Conservation (phyloP, 2,329 filamentous ascomycete species). For the Aspergillus sclerotialis region DNA sequence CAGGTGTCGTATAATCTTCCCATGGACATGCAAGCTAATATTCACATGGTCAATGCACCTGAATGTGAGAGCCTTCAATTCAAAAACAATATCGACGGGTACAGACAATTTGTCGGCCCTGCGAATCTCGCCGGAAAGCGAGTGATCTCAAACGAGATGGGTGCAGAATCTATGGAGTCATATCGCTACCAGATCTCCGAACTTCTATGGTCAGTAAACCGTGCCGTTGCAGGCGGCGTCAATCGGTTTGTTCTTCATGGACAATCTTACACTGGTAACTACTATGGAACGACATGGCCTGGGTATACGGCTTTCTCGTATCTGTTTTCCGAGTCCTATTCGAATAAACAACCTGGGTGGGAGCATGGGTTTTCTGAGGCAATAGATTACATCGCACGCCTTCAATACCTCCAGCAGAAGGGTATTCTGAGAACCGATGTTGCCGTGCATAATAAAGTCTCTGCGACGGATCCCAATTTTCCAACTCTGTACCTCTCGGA, state of each 20-base stretch:
- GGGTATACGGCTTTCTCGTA: conserved; percentile 41
- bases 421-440: conserved; percentile 36
- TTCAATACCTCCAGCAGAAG: conserved; percentile 31
- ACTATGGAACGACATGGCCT: conserved; percentile 45
- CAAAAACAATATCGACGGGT: conserved; percentile 30
- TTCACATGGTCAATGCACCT: conserved; percentile 33
- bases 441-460: conserved; percentile 29
- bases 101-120: conserved; percentile 34
- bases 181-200: conserved; percentile 19
- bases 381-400: conserved; percentile 32
- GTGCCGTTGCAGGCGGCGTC: conserved; percentile 34
- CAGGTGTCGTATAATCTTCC: conserved; percentile 38
- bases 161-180: conserved; percentile 16
- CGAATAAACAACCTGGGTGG: conserved; percentile 37
- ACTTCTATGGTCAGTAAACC: conserved; percentile 31
- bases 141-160: conserved; percentile 36
- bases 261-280: conserved; percentile 33
- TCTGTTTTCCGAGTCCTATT: conserved; percentile 38
- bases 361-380: conserved; percentile 27
- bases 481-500: conserved; percentile 1
- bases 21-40: conserved; percentile 35
- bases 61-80: conserved; percentile 38
- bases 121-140: conserved; percentile 32
- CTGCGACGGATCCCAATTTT: conserved; percentile 3
- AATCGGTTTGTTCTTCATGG: conserved; percentile 43